Base-by-base conservation (phyloP, 805 yeast species). In the Metschnikowia henanensis region DNA sequence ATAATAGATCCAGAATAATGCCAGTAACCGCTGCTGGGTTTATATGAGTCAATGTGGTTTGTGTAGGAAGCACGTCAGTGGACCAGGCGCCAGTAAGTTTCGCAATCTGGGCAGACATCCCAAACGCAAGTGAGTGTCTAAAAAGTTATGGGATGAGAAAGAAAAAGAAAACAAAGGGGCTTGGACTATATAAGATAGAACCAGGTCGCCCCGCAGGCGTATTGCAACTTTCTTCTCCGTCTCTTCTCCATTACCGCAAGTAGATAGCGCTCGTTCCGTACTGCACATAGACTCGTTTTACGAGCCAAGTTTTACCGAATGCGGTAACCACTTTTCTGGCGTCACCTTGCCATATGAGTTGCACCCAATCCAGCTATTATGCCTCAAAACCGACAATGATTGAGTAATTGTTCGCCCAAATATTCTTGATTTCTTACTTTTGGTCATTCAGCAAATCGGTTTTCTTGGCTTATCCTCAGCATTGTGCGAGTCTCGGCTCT, bases 1-100 rank as follows among this genome's bases (percentile, higher is more conserved):
- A 49, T 15, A 40, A 18, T 8, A 57, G 46, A 5, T 47, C 38
- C n/a, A 34, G 37, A 16, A 46, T 20, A 10, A 56, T 28, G 7
- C 49, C 54, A 3, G 45, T 30, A 4, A 41, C 40, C 7, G 45
- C 31, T 6, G 50, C 48, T 13, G 60, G 56, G 35, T 46, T 46
- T 8, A 57, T 46, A 19, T 48, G 49, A 6, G 56, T 54, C 21
- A 56, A 37, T 5, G 54, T 46, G 6, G 61, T 55, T 25, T 53
- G 44, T 4, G 57, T 47, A 10, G 58, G 55, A 9, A 53, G 49
- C 17, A 50, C 52, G 29, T 40, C 42, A 7, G 56, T 51, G 25
- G 52, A 28, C 58, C 58, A 53, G 13, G 47, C 51, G 10, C 55
- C 55, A 6, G 52, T 48, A 40, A 50, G 46, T 36, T 43, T 37